Conservation (phyloP, 2,329 filamentous ascomycete species). For the Acrocalymma vagum region DNA sequence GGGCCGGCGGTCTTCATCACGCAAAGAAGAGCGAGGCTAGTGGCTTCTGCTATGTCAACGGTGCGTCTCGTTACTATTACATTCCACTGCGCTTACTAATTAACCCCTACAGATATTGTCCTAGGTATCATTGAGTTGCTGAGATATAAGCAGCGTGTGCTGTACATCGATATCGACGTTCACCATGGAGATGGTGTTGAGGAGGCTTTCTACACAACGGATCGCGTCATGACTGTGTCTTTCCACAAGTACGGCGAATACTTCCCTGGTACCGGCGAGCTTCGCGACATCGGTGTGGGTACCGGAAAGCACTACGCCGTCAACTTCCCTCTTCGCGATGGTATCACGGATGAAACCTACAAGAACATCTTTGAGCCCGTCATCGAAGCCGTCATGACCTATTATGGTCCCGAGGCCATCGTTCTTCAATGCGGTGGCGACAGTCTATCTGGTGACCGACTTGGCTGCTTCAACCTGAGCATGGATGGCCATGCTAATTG, state of each 20-base stretch:
- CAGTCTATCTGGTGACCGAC: slow-evolving; percentile 71
- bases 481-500: slow-evolving; percentile 77
- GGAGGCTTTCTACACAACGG: slow-evolving; percentile 76
- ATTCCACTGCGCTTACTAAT: neutral
- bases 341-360: slow-evolving; percentile 73
- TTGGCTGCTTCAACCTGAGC: slow-evolving; percentile 75
- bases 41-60: slow-evolving; percentile 98
- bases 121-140: slow-evolving; percentile 90
- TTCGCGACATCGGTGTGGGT: slow-evolving; percentile 74
- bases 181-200: slow-evolving; percentile 86
- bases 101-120: slow-evolving; percentile 77
- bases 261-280: slow-evolving; percentile 74
- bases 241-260: slow-evolving; percentile 80
- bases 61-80: slow-evolving; percentile 19
- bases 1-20: slow-evolving; percentile 94
- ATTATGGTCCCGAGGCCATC: slow-evolving; percentile 72
- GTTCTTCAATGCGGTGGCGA: slow-evolving; percentile 75
- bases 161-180: slow-evolving; percentile 95
- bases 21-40: slow-evolving; percentile 94
- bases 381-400: slow-evolving; percentile 74
- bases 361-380: slow-evolving; percentile 74
- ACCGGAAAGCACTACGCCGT: slow-evolving; percentile 73
- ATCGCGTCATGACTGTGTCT: slow-evolving; percentile 75
- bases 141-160: slow-evolving; percentile 80
- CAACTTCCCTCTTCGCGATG: slow-evolving; percentile 74